Evolutionary conservation across 2,329 filamentous ascomycete species (phyloP).

Genomic region (Aspergillus awamori): DNA sequence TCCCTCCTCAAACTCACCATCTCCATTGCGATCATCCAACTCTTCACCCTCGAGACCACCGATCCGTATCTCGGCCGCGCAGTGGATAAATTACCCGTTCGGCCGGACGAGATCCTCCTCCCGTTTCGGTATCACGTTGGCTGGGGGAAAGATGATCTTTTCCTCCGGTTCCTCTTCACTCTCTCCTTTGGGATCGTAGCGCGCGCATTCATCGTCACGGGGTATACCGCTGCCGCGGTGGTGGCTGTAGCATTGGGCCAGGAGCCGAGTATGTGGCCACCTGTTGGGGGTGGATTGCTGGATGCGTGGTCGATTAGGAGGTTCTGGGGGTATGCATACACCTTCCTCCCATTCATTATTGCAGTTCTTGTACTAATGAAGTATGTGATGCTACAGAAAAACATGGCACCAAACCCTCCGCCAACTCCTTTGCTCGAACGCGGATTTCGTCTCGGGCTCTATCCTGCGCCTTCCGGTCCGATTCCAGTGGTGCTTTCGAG

Average conservation of each 20-base stretch:
- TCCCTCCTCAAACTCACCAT: constrained; percentile 7
- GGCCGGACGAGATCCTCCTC: constrained; percentile 9
- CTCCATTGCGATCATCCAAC: constrained; percentile 8
- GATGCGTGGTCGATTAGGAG: constrained; percentile 18
- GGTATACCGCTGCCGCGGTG: constrained; percentile 15
- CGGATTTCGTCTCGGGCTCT: constrained; percentile 16
- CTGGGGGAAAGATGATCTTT: not conserved
- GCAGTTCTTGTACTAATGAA: not conserved
- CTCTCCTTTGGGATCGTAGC: constrained; percentile 23
- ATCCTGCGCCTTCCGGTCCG: constrained; percentile 11
- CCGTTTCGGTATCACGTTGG: not conserved
- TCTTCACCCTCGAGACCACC: constrained; percentile 18
- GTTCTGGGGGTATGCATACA: constrained; percentile 23
- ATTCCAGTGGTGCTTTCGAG: not conserved
- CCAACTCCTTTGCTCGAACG: constrained; percentile 15
- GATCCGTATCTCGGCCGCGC: constrained; percentile 8
- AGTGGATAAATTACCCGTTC: not conserved
- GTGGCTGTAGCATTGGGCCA: constrained; percentile 11
- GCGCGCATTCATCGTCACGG: constrained; percentile 16
- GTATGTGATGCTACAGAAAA: constrained; percentile 5
- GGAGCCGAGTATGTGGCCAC: constrained; percentile 23
- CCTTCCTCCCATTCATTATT: not conserved
- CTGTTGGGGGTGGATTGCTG: constrained; percentile 14
- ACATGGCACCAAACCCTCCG: constrained; percentile 28
- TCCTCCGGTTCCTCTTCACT: constrained; percentile 14